These are phyloP conservation scores for Fusarium sp. DNA, from an alignment of 2,329 filamentous ascomycete species.

Conservation along the genomic window DNA sequence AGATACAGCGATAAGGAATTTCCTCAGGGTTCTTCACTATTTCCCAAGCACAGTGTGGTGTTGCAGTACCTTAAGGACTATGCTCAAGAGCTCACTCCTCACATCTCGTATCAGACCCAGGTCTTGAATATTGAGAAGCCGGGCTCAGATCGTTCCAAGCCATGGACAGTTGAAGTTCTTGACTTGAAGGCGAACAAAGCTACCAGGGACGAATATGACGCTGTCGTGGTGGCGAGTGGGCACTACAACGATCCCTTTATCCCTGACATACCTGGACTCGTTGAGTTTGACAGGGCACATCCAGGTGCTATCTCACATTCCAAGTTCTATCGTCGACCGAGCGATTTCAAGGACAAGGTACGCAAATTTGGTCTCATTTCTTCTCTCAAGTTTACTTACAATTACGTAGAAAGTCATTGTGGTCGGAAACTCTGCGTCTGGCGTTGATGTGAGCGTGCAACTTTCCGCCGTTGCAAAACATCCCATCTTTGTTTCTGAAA, in stretches of 20 bases:
- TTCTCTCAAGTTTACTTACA: not conserved
- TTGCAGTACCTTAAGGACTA: slow-evolving; percentile 77
- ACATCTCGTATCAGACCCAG: slow-evolving; percentile 74
- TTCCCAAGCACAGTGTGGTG: slow-evolving; percentile 76
- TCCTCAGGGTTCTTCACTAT: slow-evolving; percentile 71
- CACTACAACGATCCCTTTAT: slow-evolving; percentile 75
- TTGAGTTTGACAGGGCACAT: slow-evolving; percentile 65
- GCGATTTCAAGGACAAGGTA: slow-evolving; percentile 54
- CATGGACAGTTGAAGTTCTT: slow-evolving; percentile 63
- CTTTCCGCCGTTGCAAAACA: slow-evolving; percentile 68
- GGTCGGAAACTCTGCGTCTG: slow-evolving; percentile 80
- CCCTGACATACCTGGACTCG: slow-evolving; percentile 70
- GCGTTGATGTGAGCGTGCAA: slow-evolving; percentile 78
- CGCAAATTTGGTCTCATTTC: not conserved
- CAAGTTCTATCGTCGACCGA: slow-evolving; percentile 74
- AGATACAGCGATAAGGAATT: slow-evolving; percentile 75
- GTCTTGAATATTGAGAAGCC: slow-evolving; percentile 63
- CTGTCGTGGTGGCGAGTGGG: slow-evolving; percentile 73
- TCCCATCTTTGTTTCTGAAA: slow-evolving; percentile 71
- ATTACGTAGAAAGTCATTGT: slow-evolving; percentile 74
- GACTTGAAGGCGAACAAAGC: slow-evolving; percentile 50
- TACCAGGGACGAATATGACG: slow-evolving; percentile 66
- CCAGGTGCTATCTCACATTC: slow-evolving; percentile 72
- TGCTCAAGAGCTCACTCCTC: slow-evolving; percentile 69
- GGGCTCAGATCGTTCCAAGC: slow-evolving; percentile 7